Evolutionary conservation across 495 filamentous ascomycete genomes (phyloP).

Genomic region (Parachaetomium inaequale): DNA sequence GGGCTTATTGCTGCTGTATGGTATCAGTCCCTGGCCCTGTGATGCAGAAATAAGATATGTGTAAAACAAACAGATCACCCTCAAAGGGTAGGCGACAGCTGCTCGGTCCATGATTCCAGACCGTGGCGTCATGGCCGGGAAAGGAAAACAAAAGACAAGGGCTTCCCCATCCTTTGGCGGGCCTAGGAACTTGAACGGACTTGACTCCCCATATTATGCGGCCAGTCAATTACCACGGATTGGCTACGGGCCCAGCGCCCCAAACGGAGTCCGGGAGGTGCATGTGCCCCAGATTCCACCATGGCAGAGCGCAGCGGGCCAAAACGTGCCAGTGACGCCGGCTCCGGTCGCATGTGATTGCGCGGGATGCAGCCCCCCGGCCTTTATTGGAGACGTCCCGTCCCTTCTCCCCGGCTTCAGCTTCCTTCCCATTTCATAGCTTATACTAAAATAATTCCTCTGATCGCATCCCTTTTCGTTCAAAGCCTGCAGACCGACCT

Average conservation of each 20-base stretch:
- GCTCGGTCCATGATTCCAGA: background rate
- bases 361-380: background rate
- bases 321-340: background rate
- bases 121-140: background rate
- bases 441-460: background rate
- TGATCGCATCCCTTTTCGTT: background rate
- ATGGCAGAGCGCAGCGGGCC: background rate
- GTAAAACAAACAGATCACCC: too few relatives aligned
- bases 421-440: background rate
- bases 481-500: background rate
- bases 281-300: conserved; percentile 13
- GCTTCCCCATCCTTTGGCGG: conserved; percentile 3
- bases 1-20: too few relatives aligned
- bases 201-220: conserved; percentile 13
- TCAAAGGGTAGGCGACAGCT: background rate
- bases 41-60: too few relatives aligned
- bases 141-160: background rate
- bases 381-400: conserved; percentile 17
- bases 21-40: too few relatives aligned
- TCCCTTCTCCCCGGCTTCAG: background rate
- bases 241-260: background rate
- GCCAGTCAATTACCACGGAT: conserved; percentile 2
- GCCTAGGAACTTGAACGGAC: conserved; percentile 8
- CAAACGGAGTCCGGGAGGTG: background rate
- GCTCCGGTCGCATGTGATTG: conserved; percentile 26